Percentiles rank a stretch among this genome's conserved stretches.
These are phyloP conservation scores for Epichloe baconii DNA, from an alignment of 2,329 filamentous ascomycete genomes.

Conservation along the genomic window DNA sequence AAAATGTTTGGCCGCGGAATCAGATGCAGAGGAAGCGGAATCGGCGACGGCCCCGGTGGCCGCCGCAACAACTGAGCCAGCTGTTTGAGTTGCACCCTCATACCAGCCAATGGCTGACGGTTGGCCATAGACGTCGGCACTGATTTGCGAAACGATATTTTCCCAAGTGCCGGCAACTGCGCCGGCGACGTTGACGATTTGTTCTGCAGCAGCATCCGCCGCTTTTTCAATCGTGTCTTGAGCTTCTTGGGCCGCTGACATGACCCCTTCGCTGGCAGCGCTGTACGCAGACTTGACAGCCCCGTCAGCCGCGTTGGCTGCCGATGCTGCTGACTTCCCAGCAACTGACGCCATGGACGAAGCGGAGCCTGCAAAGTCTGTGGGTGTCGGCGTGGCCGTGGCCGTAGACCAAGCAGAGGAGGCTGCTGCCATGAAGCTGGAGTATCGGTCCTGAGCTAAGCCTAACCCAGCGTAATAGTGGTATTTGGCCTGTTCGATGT, in stretches of 20 bases:
- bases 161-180: constrained; percentile 28
- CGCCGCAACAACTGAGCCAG: constrained; percentile 45
- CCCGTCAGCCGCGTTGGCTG: constrained; percentile 33
- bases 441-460: constrained; percentile 65
- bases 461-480: constrained; percentile 71
- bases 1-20: constrained; percentile 50
- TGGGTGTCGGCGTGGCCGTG: constrained; percentile 47
- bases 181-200: constrained; percentile 22
- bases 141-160: constrained; percentile 45
- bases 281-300: constrained; percentile 39
- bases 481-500: constrained; percentile 46
- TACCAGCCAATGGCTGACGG: constrained; percentile 47
- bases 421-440: constrained; percentile 59
- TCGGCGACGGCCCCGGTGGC: constrained; percentile 35
- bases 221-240: constrained; percentile 26
- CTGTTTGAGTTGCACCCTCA: constrained; percentile 31
- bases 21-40: constrained; percentile 40
- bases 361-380: constrained; percentile 33
- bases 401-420: constrained; percentile 55
- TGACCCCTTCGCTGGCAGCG: constrained; percentile 28
- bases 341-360: constrained; percentile 38
- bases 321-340: constrained; percentile 30
- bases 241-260: constrained; percentile 25
- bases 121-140: constrained; percentile 56
- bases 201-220: constrained; percentile 32